phyloP scores from a whole-genome alignment of 495 filamentous ascomycete genomes.

The Immersiella caudata region DNA sequence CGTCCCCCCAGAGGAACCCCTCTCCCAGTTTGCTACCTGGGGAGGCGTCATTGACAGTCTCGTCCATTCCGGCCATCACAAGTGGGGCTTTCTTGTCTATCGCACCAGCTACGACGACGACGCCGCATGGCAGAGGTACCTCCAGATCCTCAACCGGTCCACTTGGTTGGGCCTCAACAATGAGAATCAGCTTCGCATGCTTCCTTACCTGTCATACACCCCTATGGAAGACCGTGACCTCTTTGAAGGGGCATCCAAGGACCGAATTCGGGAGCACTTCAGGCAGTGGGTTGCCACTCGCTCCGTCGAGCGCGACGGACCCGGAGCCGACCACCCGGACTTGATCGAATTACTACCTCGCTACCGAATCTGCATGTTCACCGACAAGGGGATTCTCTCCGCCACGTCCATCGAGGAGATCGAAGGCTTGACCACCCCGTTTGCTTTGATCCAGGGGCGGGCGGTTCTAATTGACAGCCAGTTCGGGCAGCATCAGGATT shows the following conservation, averaged over 20 bases:
- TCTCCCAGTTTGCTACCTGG: not conserved
- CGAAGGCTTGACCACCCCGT: not conserved
- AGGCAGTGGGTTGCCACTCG: slow-evolving; percentile 17
- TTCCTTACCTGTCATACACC: slow-evolving; percentile 23
- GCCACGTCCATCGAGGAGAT: slow-evolving; percentile 15
- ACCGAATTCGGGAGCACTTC: slow-evolving; percentile 21
- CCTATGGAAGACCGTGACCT: slow-evolving; percentile 22
- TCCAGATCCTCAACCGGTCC: slow-evolving; percentile 18
- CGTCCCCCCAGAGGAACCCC: not conserved
- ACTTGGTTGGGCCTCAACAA: not conserved
- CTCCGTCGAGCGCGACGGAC: slow-evolving; percentile 23
- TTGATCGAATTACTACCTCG: slow-evolving; percentile 6
- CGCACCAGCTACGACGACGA: slow-evolving; percentile 25
- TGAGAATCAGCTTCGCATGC: not conserved
- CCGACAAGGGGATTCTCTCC: slow-evolving; percentile 24
- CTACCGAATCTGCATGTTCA: slow-evolving; percentile 21
- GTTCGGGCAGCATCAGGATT: slow-evolving; percentile 14
- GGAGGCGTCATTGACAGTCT: slow-evolving; percentile 6
- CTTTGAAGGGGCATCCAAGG: slow-evolving; percentile 27
- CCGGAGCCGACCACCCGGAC: slow-evolving; percentile 12
- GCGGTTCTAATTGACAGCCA: slow-evolving; percentile 17
- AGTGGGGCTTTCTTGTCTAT: slow-evolving; percentile 32
- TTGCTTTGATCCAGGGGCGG: slow-evolving; percentile 8
- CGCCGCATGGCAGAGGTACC: slow-evolving; percentile 24
- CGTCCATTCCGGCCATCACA: slow-evolving; percentile 13